Conservation (phyloP, 2,329 filamentous ascomycete genomes). For the Trichoderma arundinaceum region DNA sequence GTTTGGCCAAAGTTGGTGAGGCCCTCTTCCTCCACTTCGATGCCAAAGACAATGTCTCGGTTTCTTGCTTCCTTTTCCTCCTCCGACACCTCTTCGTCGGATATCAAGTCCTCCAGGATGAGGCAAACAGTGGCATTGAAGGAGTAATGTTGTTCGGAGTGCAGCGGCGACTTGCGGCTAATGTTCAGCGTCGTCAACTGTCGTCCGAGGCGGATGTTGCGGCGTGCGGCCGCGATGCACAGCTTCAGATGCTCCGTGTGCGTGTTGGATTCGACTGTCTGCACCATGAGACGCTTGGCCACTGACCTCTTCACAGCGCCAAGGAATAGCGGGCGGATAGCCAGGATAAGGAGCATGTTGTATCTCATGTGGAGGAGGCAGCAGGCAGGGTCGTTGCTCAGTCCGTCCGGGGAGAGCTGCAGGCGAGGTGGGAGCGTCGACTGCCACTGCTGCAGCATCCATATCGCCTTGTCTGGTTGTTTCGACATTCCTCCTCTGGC, state of each 20-base stretch:
- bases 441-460: slow-evolving; percentile 51
- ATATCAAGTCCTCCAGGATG: slow-evolving; percentile 52
- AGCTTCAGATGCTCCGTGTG: slow-evolving; percentile 43
- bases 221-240: slow-evolving; percentile 53
- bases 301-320: slow-evolving; percentile 54
- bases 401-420: slow-evolving; percentile 44
- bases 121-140: slow-evolving; percentile 58
- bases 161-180: slow-evolving; percentile 48
- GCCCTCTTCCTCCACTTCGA: slow-evolving; percentile 50
- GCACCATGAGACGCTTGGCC: slow-evolving; percentile 47
- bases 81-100: slow-evolving; percentile 38
- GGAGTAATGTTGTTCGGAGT: slow-evolving; percentile 54
- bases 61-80: slow-evolving; percentile 36
- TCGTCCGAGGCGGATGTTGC: slow-evolving; percentile 53
- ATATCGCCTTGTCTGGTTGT: slow-evolving; percentile 49
- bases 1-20: slow-evolving; percentile 37
- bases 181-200: slow-evolving; percentile 47
- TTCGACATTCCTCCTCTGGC: slow-evolving; percentile 38
- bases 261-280: slow-evolving; percentile 35
- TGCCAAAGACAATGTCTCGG: slow-evolving; percentile 49
- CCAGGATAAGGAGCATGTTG: slow-evolving; percentile 57
- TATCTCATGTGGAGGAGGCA: slow-evolving; percentile 57
- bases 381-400: slow-evolving; percentile 50
- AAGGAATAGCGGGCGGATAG: slow-evolving; percentile 56
- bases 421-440: slow-evolving; percentile 47